A percentile compares a stretch with the other conserved stretches of the same genome.
Conservation (phyloP, 2,329 filamentous ascomycete species). For the Hypoxylon sp. region DNA sequence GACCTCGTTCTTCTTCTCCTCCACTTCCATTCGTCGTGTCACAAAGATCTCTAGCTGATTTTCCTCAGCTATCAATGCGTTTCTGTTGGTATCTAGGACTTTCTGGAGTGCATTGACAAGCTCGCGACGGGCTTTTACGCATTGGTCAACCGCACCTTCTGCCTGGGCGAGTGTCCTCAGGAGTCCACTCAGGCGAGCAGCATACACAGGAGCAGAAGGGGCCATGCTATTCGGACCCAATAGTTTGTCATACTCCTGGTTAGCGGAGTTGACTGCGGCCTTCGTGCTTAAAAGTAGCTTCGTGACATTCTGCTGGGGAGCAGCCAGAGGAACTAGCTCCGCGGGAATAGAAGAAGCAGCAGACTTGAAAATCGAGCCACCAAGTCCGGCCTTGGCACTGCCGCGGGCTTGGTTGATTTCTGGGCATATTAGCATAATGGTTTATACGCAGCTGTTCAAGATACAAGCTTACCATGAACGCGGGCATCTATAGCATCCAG, state of each 20-base stretch:
- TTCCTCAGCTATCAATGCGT: conserved; percentile 79
- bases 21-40: conserved; percentile 78
- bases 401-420: conserved; percentile 75
- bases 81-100: conserved; percentile 80
- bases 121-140: conserved; percentile 85
- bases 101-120: conserved; percentile 87
- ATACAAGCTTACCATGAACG: conserved; percentile 76
- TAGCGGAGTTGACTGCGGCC: conserved; percentile 77
- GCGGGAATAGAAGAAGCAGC: conserved; percentile 74
- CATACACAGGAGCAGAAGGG: conserved; percentile 90
- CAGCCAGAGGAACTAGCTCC: conserved; percentile 82
- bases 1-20: conserved; percentile 87
- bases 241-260: conserved; percentile 87
- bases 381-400: conserved; percentile 65
- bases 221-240: conserved; percentile 77
- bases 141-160: conserved; percentile 89
- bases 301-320: conserved; percentile 79
- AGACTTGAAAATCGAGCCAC: conserved; percentile 77
- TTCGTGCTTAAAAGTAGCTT: conserved; percentile 80
- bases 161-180: conserved; percentile 90
- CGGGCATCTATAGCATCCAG: conserved; percentile 85
- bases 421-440: conserved; percentile 52
- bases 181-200: conserved; percentile 89
- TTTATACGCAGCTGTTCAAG: conserved; percentile 34
- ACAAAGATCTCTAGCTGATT: conserved; percentile 74